Base-by-base conservation (phyloP, 305 asterid species). In the Fraxinus nigra region DNA sequence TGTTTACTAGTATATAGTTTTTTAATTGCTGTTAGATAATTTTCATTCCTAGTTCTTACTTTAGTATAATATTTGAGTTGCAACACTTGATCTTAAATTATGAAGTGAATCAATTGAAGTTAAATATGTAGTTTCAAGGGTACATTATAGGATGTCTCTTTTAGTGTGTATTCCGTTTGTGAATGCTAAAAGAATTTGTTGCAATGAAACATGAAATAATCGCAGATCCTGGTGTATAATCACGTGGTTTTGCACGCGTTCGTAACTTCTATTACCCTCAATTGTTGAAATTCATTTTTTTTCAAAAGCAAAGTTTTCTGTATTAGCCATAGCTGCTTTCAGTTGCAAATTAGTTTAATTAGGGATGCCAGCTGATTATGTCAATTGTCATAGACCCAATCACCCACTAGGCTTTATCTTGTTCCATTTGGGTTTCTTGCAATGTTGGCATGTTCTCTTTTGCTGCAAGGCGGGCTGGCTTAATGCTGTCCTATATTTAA, bases 31-130 rank as follows among this genome's bases (percentile, higher is more conserved):
- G 38, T 69, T 59, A 7, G 37, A 26, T 7, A 54, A 24, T 54
- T 7, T 7, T 54, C 63, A 24, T 26, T 77, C 40, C 37, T 32
- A 20, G 75, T 63, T 16, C 76, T 16, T 78, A 28, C 54, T 78
- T 11, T 26, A 70, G 82, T 33, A 74, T 72, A 38, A 1, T 54
- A 18, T 63, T 24, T 80, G 75, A 67, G 81, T 78, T 84, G 72
- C 34, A 51, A 16, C 22, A n/a, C 80, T 46, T 83, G 79, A 80
- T 76, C 63, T 77, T 81, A 40, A 28, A n/a, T 70, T 48, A 72
- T 80, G 80, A 16, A n/a, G 6, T 67, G 34, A 13, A 35, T 20
- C 32, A 35, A 4, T 37, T 34, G 54, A 63, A 75, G 76, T 80
- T 72, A 40, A 26, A 72, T 59, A 33, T 67, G 76, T 81, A 51